Evolutionary conservation across 1,139 yeast species (phyloP).

Genomic region (Blastobotrys apis): DNA sequence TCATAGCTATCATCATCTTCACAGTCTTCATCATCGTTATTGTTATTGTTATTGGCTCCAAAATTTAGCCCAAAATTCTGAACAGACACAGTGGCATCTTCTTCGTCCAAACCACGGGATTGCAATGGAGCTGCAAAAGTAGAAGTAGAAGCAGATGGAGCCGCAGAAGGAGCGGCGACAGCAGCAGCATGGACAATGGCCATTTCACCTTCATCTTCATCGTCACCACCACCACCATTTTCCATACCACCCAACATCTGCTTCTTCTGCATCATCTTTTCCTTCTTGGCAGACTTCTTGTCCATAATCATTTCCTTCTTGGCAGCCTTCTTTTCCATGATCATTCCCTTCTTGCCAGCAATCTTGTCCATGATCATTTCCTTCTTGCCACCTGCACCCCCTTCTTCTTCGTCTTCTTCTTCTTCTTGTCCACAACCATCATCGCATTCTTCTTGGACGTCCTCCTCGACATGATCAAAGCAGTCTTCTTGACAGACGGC

Average conservation of each 20-base stretch:
- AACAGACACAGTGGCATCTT: too few relatives aligned
- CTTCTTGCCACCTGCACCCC: not conserved
- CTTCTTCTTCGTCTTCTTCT: not conserved
- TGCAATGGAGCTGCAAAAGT: too few relatives aligned
- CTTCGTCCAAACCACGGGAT: too few relatives aligned
- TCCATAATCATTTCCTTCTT: conserved; percentile 3
- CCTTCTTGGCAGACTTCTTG: not conserved
- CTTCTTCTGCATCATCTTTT: too few relatives aligned
- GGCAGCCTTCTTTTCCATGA: not conserved
- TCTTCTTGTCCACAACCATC: not conserved
- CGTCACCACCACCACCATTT: not conserved
- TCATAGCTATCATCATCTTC: conserved; percentile 6
- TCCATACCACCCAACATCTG: too few relatives aligned
- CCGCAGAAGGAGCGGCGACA: not conserved
- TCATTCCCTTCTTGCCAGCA: not conserved
- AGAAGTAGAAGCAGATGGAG: too few relatives aligned
- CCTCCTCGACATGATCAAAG: not conserved
- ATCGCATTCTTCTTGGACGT: not conserved
- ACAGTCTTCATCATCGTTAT: not conserved
- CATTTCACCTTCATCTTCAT: not conserved
- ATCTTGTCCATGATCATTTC: not conserved
- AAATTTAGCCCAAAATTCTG: too few relatives aligned
- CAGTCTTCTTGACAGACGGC: not conserved
- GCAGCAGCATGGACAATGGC: not conserved
- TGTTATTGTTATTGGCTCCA: too few relatives aligned